phyloP scores from a whole-genome alignment of 108 stramenopile genomes.

The Discostella stelligeroides region DNA sequence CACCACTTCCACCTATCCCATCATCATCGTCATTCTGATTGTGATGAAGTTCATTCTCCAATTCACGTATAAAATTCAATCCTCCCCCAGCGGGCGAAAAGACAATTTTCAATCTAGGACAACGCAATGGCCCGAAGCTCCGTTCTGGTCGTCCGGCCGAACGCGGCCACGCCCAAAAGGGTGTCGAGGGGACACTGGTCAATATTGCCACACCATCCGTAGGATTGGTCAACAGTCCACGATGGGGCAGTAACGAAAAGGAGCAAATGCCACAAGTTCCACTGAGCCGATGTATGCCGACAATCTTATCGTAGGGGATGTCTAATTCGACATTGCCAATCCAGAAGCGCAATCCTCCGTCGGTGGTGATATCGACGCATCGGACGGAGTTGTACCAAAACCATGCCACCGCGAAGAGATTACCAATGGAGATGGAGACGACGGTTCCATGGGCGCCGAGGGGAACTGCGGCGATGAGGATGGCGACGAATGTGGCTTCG shows the following conservation, averaged over 20 bases:
- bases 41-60: slow-evolving; percentile 80
- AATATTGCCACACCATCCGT: slow-evolving; percentile 82
- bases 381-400: slow-evolving; percentile 92
- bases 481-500: slow-evolving; percentile 69
- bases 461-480: slow-evolving; percentile 73
- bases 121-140: slow-evolving; percentile 65
- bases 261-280: slow-evolving; percentile 48
- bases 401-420: slow-evolving; percentile 81
- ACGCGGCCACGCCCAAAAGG: slow-evolving; percentile 88
- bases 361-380: slow-evolving; percentile 81
- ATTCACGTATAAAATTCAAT: slow-evolving; percentile 77
- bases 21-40: slow-evolving; percentile 2
- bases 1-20: slow-evolving; percentile 14
- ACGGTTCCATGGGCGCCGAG: slow-evolving; percentile 87
- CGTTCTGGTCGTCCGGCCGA: slow-evolving; percentile 84
- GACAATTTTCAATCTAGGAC: slow-evolving; percentile 80
- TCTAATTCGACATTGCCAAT: slow-evolving; percentile 89
- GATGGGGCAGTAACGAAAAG: slow-evolving; percentile 58
- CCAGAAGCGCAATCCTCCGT: slow-evolving; percentile 87
- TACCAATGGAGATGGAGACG: slow-evolving; percentile 74
- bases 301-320: slow-evolving; percentile 86
- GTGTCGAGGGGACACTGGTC: slow-evolving; percentile 81
- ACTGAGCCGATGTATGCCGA: slow-evolving; percentile 59
- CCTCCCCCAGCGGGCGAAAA: slow-evolving; percentile 82
- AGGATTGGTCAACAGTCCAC: slow-evolving; percentile 72